These are phyloP conservation scores for Kuraishia piskuri DNA, from an alignment of 805 yeast genomes.

Conservation along the genomic window DNA sequence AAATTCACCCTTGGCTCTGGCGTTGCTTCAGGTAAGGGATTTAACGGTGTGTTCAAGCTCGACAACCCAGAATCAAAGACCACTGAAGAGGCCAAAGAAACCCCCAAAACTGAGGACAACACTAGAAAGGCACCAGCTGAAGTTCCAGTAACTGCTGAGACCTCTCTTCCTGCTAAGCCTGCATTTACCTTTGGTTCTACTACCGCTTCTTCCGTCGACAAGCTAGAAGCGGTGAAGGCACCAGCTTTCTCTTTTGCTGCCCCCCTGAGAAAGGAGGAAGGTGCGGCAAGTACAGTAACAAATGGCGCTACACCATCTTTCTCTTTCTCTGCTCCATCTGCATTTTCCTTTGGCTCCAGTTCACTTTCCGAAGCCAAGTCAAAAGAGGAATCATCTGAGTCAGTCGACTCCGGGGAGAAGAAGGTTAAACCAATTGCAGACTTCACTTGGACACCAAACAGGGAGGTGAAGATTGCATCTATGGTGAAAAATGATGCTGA, in stretches of 20 bases:
- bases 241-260: slow-evolving; percentile 20
- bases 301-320: not conserved
- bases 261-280: slow-evolving; percentile 1
- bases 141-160: slow-evolving; percentile 2
- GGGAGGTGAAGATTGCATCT: not conserved
- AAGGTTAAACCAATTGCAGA: slow-evolving; percentile 3
- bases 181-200: slow-evolving; percentile 17
- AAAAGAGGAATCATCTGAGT: slow-evolving; percentile 5
- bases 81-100: not conserved
- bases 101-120: not conserved
- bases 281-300: slow-evolving; percentile 6
- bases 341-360: slow-evolving; percentile 8
- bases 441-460: slow-evolving; percentile 1
- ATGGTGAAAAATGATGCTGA: slow-evolving; percentile 8
- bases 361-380: slow-evolving; percentile 1
- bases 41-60: slow-evolving; percentile 20
- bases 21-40: slow-evolving; percentile 19
- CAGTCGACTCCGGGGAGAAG: not conserved
- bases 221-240: slow-evolving; percentile 1
- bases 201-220: slow-evolving; percentile 2
- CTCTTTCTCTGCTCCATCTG: slow-evolving; percentile 9
- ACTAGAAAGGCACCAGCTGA: slow-evolving; percentile 12
- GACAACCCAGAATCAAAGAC: not conserved
- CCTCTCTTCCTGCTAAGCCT: slow-evolving; percentile 11
- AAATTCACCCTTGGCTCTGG: slow-evolving; percentile 39